Conservation (phyloP, 2,329 filamentous ascomycete genomes). For the Mariannaea elegans region DNA sequence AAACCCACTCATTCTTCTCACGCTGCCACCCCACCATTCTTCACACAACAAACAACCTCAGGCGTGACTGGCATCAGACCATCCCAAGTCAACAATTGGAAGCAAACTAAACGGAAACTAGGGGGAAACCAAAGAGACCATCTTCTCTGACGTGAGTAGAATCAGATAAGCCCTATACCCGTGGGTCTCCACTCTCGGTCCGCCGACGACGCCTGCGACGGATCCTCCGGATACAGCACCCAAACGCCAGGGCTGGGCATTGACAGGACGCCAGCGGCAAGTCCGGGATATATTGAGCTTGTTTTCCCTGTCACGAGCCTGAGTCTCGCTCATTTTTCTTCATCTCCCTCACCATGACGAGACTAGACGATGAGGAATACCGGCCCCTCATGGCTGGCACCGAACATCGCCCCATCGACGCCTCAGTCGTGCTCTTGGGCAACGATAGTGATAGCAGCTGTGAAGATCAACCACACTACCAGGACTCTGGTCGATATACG, state of each 20-base stretch:
- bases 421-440: slow-evolving; percentile 37
- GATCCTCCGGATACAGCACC: slow-evolving; percentile 18
- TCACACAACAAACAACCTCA: background rate
- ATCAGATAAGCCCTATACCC: slow-evolving; percentile 1
- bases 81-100: background rate
- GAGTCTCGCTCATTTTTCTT: background rate
- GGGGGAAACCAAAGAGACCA: background rate
- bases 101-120: too few relatives aligned
- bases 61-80: background rate
- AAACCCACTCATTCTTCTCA: background rate
- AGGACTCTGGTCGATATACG: slow-evolving; percentile 27
- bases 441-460: slow-evolving; percentile 24
- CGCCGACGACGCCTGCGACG: slow-evolving; percentile 1
- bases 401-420: slow-evolving; percentile 42
- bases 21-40: background rate
- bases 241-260: too few relatives aligned
- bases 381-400: slow-evolving; percentile 51
- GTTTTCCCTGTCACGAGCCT: background rate
- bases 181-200: slow-evolving; percentile 4
- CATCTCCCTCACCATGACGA: slow-evolving; percentile 41
- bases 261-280: slow-evolving; percentile 3
- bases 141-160: slow-evolving; percentile 2
- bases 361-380: slow-evolving; percentile 45
- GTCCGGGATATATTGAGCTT: slow-evolving; percentile 13
- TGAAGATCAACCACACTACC: slow-evolving; percentile 13